A percentile compares a stretch with the other conserved stretches of the same genome.
These are phyloP conservation scores for Rhodotorula glutinis DNA, from an alignment of 1,284 basidiomycete genomes.

Conservation along the genomic window DNA sequence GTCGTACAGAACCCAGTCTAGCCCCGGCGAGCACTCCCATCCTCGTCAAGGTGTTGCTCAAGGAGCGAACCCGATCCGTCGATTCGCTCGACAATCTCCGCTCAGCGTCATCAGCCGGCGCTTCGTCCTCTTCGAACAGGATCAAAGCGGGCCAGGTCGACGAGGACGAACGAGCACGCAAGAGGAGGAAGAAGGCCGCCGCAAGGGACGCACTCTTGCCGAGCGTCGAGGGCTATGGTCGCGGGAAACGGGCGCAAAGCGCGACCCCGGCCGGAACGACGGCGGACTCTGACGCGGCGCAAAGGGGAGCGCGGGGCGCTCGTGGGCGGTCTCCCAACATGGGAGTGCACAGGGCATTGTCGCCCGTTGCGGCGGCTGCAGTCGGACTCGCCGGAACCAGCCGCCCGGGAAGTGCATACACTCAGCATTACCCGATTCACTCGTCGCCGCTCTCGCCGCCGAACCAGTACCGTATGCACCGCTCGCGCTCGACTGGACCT, in stretches of 20 bases:
- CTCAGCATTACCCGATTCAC: not conserved
- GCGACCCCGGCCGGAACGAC: not conserved
- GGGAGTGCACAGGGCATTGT: not conserved
- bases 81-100: conserved; percentile 7
- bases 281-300: not conserved
- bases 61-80: not conserved
- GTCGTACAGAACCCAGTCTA: not conserved
- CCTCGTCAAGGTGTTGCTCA: not conserved
- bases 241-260: conserved; percentile 7
- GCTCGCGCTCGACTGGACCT: not conserved
- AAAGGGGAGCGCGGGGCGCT: not conserved
- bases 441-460: conserved; percentile 1
- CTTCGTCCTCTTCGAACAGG: no score
- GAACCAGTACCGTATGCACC: not conserved
- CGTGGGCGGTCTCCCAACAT: not conserved
- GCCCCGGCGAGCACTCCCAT: not conserved
- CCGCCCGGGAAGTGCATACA: not conserved
- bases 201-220: conserved; percentile 10
- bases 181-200: conserved; percentile 1
- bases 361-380: not conserved
- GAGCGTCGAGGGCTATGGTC: conserved; percentile 2
- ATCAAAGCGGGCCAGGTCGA: not conserved
- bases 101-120: not conserved
- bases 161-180: not conserved
- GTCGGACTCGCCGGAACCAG: no score